These are phyloP conservation scores for Irpex sp. DNA, from an alignment of 1,284 basidiomycete genomes.

Conservation along the genomic window DNA sequence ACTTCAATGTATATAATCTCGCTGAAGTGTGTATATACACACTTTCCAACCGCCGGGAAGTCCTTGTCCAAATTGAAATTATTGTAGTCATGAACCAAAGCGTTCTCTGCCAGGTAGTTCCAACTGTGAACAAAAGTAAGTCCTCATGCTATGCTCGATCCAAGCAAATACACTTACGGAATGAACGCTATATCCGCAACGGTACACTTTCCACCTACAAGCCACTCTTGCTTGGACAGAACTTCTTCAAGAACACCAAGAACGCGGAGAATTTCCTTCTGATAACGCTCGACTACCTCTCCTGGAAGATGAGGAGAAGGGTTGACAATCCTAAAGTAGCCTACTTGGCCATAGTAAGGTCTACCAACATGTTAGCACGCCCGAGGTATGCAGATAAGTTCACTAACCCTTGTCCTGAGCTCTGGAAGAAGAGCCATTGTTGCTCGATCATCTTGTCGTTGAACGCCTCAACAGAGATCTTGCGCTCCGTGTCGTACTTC, in stretches of 20 bases:
- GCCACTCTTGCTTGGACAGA: conserved; percentile 13
- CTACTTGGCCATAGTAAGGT: conserved; percentile 23
- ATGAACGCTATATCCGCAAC: conserved; percentile 17
- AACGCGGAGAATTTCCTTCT: conserved; percentile 30
- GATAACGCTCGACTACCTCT: conserved; percentile 26
- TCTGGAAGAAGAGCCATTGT: conserved; percentile 13
- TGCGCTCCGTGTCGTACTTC: conserved; percentile 54
- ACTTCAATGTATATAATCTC: too few relatives aligned
- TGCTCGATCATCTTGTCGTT: conserved; percentile 4
- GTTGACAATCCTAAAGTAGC: conserved; percentile 27
- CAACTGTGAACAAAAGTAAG: conserved; percentile 3
- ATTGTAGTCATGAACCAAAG: conserved; percentile 6
- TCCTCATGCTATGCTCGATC: too few relatives aligned
- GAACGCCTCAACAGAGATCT: conserved; percentile 48
- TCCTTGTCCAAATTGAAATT: conserved; percentile 9
- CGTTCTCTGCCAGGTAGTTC: conserved; percentile 4
- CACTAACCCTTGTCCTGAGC: conserved; percentile 4
- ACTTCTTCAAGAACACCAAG: conserved; percentile 29
- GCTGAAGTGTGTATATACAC: not conserved
- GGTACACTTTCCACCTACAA: conserved; percentile 17
- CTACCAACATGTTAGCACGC: not conserved
- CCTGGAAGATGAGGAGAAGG: conserved; percentile 24
- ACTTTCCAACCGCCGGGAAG: conserved; percentile 8
- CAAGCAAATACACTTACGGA: not conserved
- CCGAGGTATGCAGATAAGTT: not conserved